Base-by-base conservation (phyloP, 2,329 filamentous ascomycete genomes). In the Cercospora sesami region DNA sequence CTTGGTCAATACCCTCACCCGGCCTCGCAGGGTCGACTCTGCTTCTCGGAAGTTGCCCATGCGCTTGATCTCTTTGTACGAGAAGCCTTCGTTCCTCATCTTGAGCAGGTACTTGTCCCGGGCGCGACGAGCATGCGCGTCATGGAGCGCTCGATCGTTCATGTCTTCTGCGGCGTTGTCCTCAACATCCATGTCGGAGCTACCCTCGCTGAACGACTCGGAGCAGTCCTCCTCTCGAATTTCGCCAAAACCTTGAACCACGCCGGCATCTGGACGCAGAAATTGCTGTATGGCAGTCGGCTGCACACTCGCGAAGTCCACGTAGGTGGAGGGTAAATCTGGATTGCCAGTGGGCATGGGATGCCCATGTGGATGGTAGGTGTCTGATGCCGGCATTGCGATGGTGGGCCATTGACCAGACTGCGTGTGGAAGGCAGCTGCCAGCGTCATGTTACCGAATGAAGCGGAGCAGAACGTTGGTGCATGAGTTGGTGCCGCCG, bases 21-120 rank as follows among this genome's bases (percentile, higher is more conserved):
- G 85, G 0, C 91, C 91, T 14, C 91, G 85, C 42, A 94, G 82
- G 0, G 91, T 93, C 10, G 90, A 91, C 78, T 92, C 90, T 1
- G 89, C 88, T 73, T 91, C 89, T 0, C 78, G 60, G 70, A 89
- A 89, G 1, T 82, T 79, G 14, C 88, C 86, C 18, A 79, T 74
- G 6, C 75, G 73, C 42, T 85, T 85, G 73, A 92, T 92, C 67
- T 90, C 83, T 64, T 84, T 85, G 79, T 92, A 93, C 0, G 89
- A 87, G 80, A 86, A 80, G 3, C 89, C 89, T 1, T 80, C 77
- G 7, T 77, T 74, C 76, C 87, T 88, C 26, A 83, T 81, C n/a
- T 81, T 74, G 16, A 90, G 76, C 1, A 91, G 81, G 51, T 69
- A 72, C n/a, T 68, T 65, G 66, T 78, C 76, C 10, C 73, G 71